Percentiles rank a stretch among this genome's conserved stretches.
phyloP scores from a whole-genome alignment of 106 monocot species.

The Amphibolis antarctica region DNA sequence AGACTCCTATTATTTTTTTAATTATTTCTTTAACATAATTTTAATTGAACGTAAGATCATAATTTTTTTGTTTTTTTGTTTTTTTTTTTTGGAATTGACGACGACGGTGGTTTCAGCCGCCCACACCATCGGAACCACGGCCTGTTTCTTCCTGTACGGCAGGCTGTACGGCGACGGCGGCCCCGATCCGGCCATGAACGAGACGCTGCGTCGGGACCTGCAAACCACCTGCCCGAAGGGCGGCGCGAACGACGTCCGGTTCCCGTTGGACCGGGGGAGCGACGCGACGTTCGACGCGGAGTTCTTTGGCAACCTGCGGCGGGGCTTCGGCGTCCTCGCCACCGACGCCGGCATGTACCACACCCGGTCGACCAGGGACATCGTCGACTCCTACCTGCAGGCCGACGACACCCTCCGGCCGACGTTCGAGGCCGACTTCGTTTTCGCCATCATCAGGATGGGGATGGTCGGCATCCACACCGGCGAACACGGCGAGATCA shows the following conservation, averaged over 20 bases:
- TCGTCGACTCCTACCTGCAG: slow-evolving; percentile 45
- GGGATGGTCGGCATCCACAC: slow-evolving; percentile 38
- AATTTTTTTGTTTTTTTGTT: too few relatives aligned
- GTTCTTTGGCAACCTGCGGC: slow-evolving; percentile 39
- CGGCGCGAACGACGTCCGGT: slow-evolving; percentile 24
- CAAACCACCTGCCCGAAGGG: slow-evolving; percentile 28
- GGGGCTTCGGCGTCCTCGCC: slow-evolving; percentile 35
- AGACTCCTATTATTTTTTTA: too few relatives aligned
- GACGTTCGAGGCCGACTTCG: slow-evolving; percentile 34
- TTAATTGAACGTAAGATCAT: too few relatives aligned
- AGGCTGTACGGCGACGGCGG: slow-evolving; percentile 28
- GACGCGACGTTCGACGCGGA: slow-evolving; percentile 32
- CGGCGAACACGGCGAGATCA: slow-evolving; percentile 34
- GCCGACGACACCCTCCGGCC: background rate
- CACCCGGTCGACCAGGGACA: slow-evolving; percentile 11
- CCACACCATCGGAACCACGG: slow-evolving; percentile 63
- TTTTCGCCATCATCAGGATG: slow-evolving; percentile 47
- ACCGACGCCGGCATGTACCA: slow-evolving; percentile 53
- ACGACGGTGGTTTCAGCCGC: slow-evolving; percentile 42
- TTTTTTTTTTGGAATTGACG: too few relatives aligned
- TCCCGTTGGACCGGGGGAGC: slow-evolving; percentile 50
- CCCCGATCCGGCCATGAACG: slow-evolving; percentile 41
- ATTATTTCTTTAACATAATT: too few relatives aligned
- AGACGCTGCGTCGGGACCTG: slow-evolving; percentile 37
- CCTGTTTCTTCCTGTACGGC: slow-evolving; percentile 54